Evolutionary conservation across 1,139 yeast genomes (phyloP).

Genomic region (Wickerhamiella pararugosa): DNA sequence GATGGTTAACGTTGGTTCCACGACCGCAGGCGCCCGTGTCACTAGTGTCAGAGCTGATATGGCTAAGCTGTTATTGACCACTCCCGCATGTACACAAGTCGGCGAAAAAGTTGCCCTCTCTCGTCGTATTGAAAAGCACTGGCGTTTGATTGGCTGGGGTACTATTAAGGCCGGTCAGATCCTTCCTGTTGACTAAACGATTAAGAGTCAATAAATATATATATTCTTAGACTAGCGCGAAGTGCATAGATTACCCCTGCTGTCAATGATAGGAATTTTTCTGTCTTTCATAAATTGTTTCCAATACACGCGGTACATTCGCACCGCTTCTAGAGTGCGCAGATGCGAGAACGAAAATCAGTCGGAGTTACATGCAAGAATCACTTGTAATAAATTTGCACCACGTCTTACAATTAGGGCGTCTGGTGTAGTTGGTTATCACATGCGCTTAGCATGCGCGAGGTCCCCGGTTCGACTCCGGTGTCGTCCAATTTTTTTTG

Average conservation of each 20-base stretch:
- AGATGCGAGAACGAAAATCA: too few relatives aligned
- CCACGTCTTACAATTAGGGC: conserved; percentile 9
- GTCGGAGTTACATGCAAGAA: too few relatives aligned
- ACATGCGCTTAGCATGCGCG: conserved; percentile 17
- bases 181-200: conserved; percentile 6
- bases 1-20: conserved; percentile 98
- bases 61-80: conserved; percentile 93
- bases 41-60: conserved; percentile 97
- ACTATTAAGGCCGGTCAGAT: conserved; percentile 79
- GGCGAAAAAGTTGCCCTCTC: conserved; percentile 97
- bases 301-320: too few relatives aligned
- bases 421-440: conserved; percentile 18
- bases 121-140: conserved; percentile 98
- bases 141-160: conserved; percentile 99
- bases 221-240: conserved; percentile 25
- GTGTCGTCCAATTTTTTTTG: conserved; percentile 14
- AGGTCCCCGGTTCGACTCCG: conserved; percentile 19
- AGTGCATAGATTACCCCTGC: too few relatives aligned
- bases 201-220: conserved; percentile 3
- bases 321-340: too few relatives aligned
- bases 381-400: too few relatives aligned
- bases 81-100: conserved; percentile 97
- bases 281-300: too few relatives aligned
- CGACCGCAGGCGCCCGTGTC: conserved; percentile 98
- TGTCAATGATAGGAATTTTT: too few relatives aligned